These are phyloP conservation scores for Helotiales sp. DNA, from an alignment of 2,329 filamentous ascomycete genomes.

Conservation along the genomic window DNA sequence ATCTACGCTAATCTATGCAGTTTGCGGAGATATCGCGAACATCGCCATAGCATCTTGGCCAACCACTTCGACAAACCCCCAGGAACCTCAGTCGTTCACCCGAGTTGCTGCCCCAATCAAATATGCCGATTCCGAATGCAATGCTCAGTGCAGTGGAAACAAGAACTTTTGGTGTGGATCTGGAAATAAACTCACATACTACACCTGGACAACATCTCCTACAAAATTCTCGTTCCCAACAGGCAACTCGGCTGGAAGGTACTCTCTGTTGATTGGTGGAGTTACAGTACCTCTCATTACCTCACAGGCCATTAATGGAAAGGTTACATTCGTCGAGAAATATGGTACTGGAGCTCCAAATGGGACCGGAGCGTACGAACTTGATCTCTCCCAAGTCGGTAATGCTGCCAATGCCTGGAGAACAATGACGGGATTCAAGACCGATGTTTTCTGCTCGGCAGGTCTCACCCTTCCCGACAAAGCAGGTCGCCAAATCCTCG, in stretches of 20 bases:
- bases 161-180: constrained; percentile 27
- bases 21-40: constrained; percentile 32
- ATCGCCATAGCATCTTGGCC: constrained; percentile 27
- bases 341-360: constrained; percentile 59
- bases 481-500: constrained; percentile 65
- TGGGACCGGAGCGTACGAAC: constrained; percentile 68
- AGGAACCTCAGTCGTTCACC: constrained; percentile 45
- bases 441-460: constrained; percentile 71
- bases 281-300: constrained; percentile 52
- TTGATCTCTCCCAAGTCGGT: constrained; percentile 59
- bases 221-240: constrained; percentile 52
- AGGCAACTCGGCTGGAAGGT: constrained; percentile 59
- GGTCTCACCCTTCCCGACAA: constrained; percentile 68
- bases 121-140: constrained; percentile 29
- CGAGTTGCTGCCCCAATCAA: constrained; percentile 11
- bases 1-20: constrained; percentile 39
- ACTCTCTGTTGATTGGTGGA: constrained; percentile 65
- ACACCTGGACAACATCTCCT: constrained; percentile 22
- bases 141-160: constrained; percentile 28
- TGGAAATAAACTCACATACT: constrained; percentile 31
- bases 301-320: constrained; percentile 58
- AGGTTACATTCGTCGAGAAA: constrained; percentile 67
- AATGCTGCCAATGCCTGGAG: constrained; percentile 63
- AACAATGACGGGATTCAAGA: constrained; percentile 62
- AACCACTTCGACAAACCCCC: constrained; percentile 26